These are phyloP conservation scores for Hymenoscyphus fraxineus DNA, from an alignment of 2,329 filamentous ascomycete species.

Conservation along the genomic window DNA sequence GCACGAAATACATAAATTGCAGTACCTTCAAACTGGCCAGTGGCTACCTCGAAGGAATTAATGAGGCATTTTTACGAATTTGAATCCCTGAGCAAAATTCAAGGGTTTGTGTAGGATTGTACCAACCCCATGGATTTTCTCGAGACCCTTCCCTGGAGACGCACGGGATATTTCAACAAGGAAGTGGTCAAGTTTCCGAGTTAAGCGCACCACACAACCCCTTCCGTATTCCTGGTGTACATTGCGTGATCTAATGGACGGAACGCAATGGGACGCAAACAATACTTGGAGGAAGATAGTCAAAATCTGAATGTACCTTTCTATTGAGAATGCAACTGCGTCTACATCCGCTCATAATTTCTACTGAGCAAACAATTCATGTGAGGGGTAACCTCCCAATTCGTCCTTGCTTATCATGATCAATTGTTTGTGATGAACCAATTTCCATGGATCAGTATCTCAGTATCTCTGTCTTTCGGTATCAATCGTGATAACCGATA, in stretches of 20 bases:
- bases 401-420: not conserved
- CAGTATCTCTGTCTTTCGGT: not conserved
- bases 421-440: not conserved
- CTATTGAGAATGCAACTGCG: not conserved
- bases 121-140: not conserved
- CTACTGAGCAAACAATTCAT: not conserved
- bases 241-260: slow-evolving; percentile 24
- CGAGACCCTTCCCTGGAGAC: slow-evolving; percentile 6
- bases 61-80: not conserved
- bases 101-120: not conserved
- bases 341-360: not conserved
- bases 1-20: not conserved
- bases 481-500: not conserved
- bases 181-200: slow-evolving; percentile 10
- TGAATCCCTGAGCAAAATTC: not conserved
- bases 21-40: not conserved
- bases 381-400: not conserved
- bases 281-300: not conserved
- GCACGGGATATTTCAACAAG: slow-evolving; percentile 19
- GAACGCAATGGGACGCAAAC: not conserved
- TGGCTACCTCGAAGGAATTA: not conserved
- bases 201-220: not conserved
- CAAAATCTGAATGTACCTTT: not conserved
- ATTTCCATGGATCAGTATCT: not conserved
- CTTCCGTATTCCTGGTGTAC: not conserved